phyloP scores from a whole-genome alignment of 108 stramenopile species.

The Cyclostephanos tholiformis region DNA sequence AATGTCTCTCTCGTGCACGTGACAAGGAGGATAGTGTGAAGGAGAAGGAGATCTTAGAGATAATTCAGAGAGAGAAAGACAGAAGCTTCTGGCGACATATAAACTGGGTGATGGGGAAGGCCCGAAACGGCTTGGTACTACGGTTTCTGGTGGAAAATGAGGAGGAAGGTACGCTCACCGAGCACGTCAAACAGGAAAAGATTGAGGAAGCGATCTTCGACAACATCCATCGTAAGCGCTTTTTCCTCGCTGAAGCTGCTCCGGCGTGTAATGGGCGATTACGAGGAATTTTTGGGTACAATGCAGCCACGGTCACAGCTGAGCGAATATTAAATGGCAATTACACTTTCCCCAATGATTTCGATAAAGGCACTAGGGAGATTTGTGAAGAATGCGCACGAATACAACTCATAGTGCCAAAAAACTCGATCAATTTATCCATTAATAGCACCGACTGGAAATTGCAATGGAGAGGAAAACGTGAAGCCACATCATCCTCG shows the following conservation, averaged over 20 bases:
- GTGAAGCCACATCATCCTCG: not conserved
- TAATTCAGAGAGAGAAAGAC: conserved; percentile 13
- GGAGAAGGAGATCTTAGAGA: conserved; percentile 12
- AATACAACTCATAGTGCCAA: not conserved
- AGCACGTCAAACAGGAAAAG: not conserved
- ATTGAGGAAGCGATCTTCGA: conserved; percentile 10
- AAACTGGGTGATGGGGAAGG: conserved; percentile 3
- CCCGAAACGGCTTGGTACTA: not conserved
- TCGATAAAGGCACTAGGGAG: not conserved
- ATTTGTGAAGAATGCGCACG: not conserved
- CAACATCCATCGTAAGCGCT: not conserved
- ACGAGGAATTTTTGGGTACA: not conserved
- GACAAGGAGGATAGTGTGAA: not conserved
- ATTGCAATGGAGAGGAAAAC: not conserved
- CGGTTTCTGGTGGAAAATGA: conserved; percentile 5
- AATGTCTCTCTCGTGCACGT: not conserved
- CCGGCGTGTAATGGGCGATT: not conserved
- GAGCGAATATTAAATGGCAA: too few species aligned
- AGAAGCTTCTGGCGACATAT: conserved; percentile 12
- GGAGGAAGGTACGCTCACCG: not conserved
- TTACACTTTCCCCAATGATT: too few species aligned
- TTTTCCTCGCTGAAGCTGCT: too few species aligned
- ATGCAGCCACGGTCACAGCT: not conserved
- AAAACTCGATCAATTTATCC: not conserved
- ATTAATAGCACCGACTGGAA: not conserved